These are phyloP conservation scores for Russula abietina DNA, from an alignment of 768 basidiomycete genomes.

Conservation along the genomic window DNA sequence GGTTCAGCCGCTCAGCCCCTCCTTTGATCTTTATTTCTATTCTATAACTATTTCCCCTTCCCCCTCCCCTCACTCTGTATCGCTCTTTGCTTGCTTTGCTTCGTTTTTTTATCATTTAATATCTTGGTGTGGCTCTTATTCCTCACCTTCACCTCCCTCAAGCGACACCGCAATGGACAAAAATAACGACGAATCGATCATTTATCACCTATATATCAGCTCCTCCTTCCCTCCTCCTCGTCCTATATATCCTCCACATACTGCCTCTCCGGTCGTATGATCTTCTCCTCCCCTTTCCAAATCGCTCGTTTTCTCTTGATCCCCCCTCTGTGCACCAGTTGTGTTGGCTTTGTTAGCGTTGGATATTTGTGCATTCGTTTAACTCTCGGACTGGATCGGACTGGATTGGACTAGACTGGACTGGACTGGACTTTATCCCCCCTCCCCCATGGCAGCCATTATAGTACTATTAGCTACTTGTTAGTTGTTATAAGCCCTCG, in stretches of 20 bases:
- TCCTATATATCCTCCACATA: background rate
- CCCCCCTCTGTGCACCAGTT: background rate
- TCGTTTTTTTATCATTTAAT: slow-evolving; percentile 1
- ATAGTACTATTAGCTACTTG: background rate
- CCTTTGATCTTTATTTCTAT: background rate
- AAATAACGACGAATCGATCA: background rate
- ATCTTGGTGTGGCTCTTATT: background rate
- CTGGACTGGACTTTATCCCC: background rate
- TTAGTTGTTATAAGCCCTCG: background rate
- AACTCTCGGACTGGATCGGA: background rate
- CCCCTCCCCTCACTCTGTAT: background rate
- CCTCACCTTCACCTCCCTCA: background rate
- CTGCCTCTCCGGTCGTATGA: background rate
- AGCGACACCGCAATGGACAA: slow-evolving; percentile 4
- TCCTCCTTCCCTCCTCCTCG: background rate
- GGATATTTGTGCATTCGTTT: background rate
- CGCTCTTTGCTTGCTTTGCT: background rate
- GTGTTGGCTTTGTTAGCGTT: background rate
- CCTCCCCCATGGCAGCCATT: background rate
- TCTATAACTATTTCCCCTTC: background rate
- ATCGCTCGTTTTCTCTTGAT: background rate
- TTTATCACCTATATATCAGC: background rate
- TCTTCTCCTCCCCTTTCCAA: background rate
- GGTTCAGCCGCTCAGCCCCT: background rate
- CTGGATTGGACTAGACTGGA: background rate